Percentiles rank a stretch among this genome's conserved stretches.
Conservation (phyloP, 2,329 filamentous ascomycete genomes). For the Shiraia bambusicola region DNA sequence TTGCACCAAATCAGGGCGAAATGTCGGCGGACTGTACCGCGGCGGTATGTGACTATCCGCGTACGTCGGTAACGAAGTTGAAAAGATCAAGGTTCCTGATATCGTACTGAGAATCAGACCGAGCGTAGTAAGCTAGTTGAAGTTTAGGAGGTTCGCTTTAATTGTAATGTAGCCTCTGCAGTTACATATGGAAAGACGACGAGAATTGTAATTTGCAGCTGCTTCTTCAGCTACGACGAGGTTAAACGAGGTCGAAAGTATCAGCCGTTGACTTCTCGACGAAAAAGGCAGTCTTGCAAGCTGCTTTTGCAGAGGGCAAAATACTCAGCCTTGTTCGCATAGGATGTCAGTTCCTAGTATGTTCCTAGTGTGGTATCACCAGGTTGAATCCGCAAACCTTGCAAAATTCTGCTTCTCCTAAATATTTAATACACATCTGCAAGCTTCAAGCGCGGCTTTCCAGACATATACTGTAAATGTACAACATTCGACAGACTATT, state of each 20-base stretch:
- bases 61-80: slow-evolving; percentile 2
- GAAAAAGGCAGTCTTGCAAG: too few species aligned
- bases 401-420: too few species aligned
- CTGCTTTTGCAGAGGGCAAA: too few species aligned
- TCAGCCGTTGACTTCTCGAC: too few species aligned
- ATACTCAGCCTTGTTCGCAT: too few species aligned
- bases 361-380: too few species aligned
- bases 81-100: slow-evolving; percentile 1
- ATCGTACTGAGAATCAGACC: slow-evolving; percentile 2
- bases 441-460: too few species aligned
- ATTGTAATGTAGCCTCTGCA: not conserved
- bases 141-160: slow-evolving; percentile 1
- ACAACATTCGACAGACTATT: too few species aligned
- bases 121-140: not conserved
- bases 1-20: not conserved
- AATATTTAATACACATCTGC: too few species aligned
- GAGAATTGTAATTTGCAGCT: not conserved
- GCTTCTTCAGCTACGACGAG: not conserved
- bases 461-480: too few species aligned
- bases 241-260: not conserved
- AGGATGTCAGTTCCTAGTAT: too few species aligned
- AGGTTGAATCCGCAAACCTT: too few species aligned
- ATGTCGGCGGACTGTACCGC: slow-evolving; percentile 1
- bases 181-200: not conserved
- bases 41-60: slow-evolving; percentile 1